Base-by-base conservation (phyloP, 805 yeast genomes). In the Priceomyces medius region DNA sequence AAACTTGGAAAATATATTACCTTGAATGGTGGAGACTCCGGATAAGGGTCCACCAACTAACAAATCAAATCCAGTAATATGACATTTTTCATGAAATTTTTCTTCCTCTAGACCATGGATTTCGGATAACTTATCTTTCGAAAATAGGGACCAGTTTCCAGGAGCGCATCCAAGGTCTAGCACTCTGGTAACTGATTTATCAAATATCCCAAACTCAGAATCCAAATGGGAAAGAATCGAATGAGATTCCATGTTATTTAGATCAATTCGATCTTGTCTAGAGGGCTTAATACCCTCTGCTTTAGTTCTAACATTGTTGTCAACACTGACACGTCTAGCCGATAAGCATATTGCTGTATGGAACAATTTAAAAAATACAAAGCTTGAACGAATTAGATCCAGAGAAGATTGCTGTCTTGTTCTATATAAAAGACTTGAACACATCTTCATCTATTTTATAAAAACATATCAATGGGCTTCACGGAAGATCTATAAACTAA, bases 1-100 rank as follows among this genome's bases (percentile, higher is more conserved):
- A 31, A 60, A 60, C 48, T 72, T 73, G 26, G 88, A 79, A 31
- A 86, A 68, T n/a, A 91, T 84, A 55, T 90, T 88, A 0, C 96
- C 98, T 56, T 93, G 98, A 39, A 90, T 73, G 0, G 90, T 66
- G 7, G 84, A 76, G 0, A 84, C 87, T 1, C 97, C 97, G 3
- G 57, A 54, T 0, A 97, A 96, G 0, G 97, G 97, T 13, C 75
- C 72, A 39, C 82, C 77, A 6, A 87, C 84, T 16, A 91, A 69
- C 24, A 93, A 71, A 63, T 93, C 76, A 41, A 66, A 54, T 20
- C 73, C 74, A 19, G 68, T 37, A 4, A 70, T 48, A 27, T 61
- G 61, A 48, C 74, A 68, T 27, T 55, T 63, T 19, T 48, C 39
- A 37, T 56, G 42, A 36, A 66, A 56, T 7, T 59, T 44, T 7